phyloP scores from a whole-genome alignment of 345 rosid species.

The Xanthoceras sorbifolium region DNA sequence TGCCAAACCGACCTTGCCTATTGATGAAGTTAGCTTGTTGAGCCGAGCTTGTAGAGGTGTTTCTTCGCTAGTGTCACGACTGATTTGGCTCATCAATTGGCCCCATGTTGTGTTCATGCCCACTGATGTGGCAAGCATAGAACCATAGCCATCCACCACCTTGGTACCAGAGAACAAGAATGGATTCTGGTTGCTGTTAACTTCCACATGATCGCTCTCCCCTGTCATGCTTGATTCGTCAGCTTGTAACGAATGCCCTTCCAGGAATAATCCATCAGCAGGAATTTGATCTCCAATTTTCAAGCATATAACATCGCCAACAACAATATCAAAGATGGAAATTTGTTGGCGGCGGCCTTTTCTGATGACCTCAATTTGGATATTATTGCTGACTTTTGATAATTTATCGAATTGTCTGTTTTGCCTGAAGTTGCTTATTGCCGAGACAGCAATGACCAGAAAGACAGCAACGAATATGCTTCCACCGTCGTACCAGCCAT shows the following conservation, averaged over 20 bases:
- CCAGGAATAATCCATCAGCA: constrained; percentile 60
- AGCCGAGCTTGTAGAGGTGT: constrained; percentile 73
- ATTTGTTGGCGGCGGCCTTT: constrained; percentile 45
- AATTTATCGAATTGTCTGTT: constrained; percentile 25
- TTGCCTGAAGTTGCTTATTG: constrained; percentile 26
- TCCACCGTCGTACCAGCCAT: constrained; percentile 42
- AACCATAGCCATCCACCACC: constrained; percentile 52
- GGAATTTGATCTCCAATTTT: constrained; percentile 73
- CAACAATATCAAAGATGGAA: constrained; percentile 57
- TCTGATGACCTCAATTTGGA: constrained; percentile 51
- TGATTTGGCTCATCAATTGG: constrained; percentile 67
- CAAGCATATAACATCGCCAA: no score
- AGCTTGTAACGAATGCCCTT: constrained; percentile 48
- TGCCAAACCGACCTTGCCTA: constrained; percentile 61
- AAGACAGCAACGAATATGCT: constrained; percentile 30
- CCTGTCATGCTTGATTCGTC: constrained; percentile 78
- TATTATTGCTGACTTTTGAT: constrained; percentile 20
- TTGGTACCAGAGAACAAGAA: constrained; percentile 66
- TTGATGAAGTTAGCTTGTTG: constrained; percentile 60
- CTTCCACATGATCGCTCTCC: constrained; percentile 52
- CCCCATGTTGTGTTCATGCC: constrained; percentile 84
- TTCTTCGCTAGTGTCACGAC: constrained; percentile 40
- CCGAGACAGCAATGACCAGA: constrained; percentile 24
- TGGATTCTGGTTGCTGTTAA: constrained; percentile 35
- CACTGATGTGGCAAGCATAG: constrained; percentile 68